phyloP scores from a whole-genome alignment of 192 early-diverging fungal genomes.

The Pilobolus umbonatus region DNA sequence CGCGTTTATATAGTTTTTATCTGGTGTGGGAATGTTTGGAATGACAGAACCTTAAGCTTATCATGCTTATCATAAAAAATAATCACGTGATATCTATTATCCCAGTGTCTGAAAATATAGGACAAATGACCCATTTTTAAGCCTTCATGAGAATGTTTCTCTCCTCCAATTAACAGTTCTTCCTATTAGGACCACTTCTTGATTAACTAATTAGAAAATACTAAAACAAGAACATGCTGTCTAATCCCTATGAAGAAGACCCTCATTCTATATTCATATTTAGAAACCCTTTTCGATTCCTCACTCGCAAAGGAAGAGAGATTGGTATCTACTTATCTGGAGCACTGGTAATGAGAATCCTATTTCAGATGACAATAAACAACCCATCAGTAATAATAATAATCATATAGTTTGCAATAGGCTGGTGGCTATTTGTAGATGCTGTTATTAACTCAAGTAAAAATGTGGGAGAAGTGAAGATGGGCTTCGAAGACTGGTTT shows the following conservation, averaged over 20 bases:
- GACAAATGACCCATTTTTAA: too few species aligned
- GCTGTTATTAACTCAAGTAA: constrained; percentile 39
- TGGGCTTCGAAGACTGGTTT: constrained; percentile 58
- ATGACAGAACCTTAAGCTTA: too few species aligned
- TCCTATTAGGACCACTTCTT: too few species aligned
- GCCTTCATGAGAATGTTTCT: too few species aligned
- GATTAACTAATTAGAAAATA: too few species aligned
- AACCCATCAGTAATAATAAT: neutral
- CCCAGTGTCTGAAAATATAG: too few species aligned
- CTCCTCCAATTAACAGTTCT: too few species aligned
- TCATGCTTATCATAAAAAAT: too few species aligned
- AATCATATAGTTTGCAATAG: constrained; percentile 45
- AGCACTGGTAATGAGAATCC: constrained; percentile 23
- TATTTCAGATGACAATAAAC: neutral
- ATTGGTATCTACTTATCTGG: constrained; percentile 21
- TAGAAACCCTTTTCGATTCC: constrained; percentile 17
- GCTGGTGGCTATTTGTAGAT: constrained; percentile 64
- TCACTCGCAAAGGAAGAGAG: constrained; percentile 18
- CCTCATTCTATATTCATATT: constrained; percentile 23
- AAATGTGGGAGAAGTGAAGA: constrained; percentile 17
- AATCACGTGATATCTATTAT: too few species aligned
- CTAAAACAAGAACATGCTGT: neutral
- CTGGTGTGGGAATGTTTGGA: too few species aligned
- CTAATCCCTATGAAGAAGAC: constrained; percentile 18
- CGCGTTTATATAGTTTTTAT: too few species aligned